Conservation (phyloP, 805 yeast species). For the Candida ortonii region DNA sequence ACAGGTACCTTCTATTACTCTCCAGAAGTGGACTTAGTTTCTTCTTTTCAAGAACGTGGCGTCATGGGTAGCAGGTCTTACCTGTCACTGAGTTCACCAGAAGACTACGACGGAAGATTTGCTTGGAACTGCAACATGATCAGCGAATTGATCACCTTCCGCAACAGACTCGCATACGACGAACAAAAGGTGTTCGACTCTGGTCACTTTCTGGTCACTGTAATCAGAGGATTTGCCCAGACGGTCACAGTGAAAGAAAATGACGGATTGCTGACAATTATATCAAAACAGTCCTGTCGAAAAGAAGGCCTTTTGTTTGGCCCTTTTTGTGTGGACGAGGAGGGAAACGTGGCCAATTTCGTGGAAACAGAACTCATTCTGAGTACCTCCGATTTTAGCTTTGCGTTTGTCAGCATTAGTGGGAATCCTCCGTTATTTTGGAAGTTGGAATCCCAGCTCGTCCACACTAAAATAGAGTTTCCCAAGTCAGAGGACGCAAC, state of each 20-base stretch:
- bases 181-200: slow-evolving; percentile 44
- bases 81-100: slow-evolving; percentile 30
- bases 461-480: slow-evolving; percentile 44
- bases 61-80: slow-evolving; percentile 22
- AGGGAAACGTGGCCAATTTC: slow-evolving; percentile 50
- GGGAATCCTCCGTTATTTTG: slow-evolving; percentile 58
- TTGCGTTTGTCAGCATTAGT: slow-evolving; percentile 44
- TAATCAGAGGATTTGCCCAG: slow-evolving; percentile 52
- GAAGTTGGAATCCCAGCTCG: slow-evolving; percentile 46
- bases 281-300: slow-evolving; percentile 49
- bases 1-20: slow-evolving; percentile 51
- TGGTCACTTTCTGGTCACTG: slow-evolving; percentile 45
- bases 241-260: slow-evolving; percentile 30
- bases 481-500: slow-evolving; percentile 54
- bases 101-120: slow-evolving; percentile 43
- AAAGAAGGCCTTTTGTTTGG: slow-evolving; percentile 51
- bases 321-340: slow-evolving; percentile 57
- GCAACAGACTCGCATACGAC: slow-evolving; percentile 39
- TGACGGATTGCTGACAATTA: slow-evolving; percentile 44
- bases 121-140: slow-evolving; percentile 53
- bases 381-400: slow-evolving; percentile 39
- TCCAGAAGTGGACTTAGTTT: slow-evolving; percentile 43
- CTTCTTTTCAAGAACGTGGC: slow-evolving; percentile 45
- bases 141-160: slow-evolving; percentile 43
- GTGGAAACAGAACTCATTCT: slow-evolving; percentile 51